Conservation (phyloP, 441 rosid species). For the Eutrema salsugineum region DNA sequence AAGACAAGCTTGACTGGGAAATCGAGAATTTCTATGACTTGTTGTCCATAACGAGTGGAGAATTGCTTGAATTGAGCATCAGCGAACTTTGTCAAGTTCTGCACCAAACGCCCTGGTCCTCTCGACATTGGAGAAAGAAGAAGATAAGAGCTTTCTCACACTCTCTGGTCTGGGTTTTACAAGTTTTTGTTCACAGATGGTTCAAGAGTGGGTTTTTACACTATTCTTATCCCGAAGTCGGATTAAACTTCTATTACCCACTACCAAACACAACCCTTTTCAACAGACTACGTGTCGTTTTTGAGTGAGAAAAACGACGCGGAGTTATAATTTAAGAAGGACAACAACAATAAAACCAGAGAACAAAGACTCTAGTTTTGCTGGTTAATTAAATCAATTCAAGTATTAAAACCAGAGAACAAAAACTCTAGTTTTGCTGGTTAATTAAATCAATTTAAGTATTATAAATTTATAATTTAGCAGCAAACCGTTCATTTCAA, state of each 20-base stretch:
- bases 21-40: constrained; percentile 60
- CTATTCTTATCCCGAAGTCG: constrained; percentile 12
- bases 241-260: not conserved
- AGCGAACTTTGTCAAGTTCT: constrained; percentile 52
- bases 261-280: not conserved
- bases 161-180: constrained; percentile 17
- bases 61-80: constrained; percentile 52
- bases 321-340: too few species aligned
- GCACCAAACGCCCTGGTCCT: constrained; percentile 54
- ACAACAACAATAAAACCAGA: too few species aligned
- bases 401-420: too few species aligned
- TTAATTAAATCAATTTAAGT: too few species aligned
- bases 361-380: too few species aligned
- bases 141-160: constrained; percentile 21
- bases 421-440: too few species aligned
- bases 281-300: constrained; percentile 4
- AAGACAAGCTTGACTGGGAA: constrained; percentile 71
- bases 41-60: constrained; percentile 59
- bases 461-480: too few species aligned
- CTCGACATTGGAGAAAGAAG: constrained; percentile 42
- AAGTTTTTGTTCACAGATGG: not conserved
- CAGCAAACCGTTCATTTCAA: too few species aligned
- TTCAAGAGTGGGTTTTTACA: constrained; percentile 12
- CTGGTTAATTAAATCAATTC: too few species aligned
- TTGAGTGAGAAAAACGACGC: not conserved